Base-by-base conservation (phyloP, 257 asterid species). In the Solanum piurae region DNA sequence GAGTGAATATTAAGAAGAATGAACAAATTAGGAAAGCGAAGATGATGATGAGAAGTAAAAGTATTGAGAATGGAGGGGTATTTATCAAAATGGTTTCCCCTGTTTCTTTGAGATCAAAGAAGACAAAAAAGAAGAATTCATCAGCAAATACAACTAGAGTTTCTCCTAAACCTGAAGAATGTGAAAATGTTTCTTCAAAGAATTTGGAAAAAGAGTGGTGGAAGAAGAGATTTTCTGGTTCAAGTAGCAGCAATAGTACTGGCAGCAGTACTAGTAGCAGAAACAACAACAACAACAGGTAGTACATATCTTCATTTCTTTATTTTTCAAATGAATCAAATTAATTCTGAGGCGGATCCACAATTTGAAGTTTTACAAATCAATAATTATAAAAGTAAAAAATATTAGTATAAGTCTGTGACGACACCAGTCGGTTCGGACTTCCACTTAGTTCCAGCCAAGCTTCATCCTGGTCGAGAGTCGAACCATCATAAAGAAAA, bases 1-100 rank as follows among this genome's bases (percentile, higher is more conserved):
- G 89, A 86, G 85, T 27, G 89, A 89, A 64, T 12, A 88, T 85
- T 66, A 91, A 83, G 88, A 87, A 88, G 87, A 89, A 86, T 5
- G 94, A 89, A 27, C 88, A 80, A 85, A 92, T 77, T 16, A 74
- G 76, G 31, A 90, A 89, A 21, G 36, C 88, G 73, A 91, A 83
- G 55, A 33, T 86, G 86, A 46, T 44, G 85, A 58, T 55, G 80
- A 90, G 89, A 88, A 93, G 90, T 55, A 90, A 49, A 87, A 91
- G 94, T 44, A 69, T 93, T 40, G 95, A 92, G 23, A 90, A 89
- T 66, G 90, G 91, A 69, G 98, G 95, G 34, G 18, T 95, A 91
- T 91, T 93, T 86, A 87, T 96, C 82, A 95, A 95, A 73, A 92
- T 93, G 96, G 91, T 89, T 75, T 91, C 93, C 86, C 98, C 98